Percentiles rank a stretch among this genome's conserved stretches.
phyloP scores from a whole-genome alignment of 257 asterid genomes.

The Solanum gracilifrons region DNA sequence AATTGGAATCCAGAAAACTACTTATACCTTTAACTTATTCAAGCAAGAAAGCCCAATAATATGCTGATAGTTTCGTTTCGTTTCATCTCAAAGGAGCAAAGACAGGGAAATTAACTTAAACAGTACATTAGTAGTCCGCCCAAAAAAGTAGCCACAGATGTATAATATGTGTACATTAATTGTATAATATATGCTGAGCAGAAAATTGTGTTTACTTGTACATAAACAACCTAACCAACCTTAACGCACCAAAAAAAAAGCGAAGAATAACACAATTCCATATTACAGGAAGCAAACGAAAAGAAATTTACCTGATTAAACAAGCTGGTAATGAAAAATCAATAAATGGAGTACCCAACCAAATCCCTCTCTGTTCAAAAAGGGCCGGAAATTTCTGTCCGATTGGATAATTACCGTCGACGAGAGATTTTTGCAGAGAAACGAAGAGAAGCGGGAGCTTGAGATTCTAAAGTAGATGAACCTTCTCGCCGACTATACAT shows the following conservation, averaged over 20 bases:
- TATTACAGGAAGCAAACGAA: not conserved
- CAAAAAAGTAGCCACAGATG: not conserved
- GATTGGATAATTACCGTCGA: not conserved
- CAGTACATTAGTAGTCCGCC: not conserved
- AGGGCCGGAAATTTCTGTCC: not conserved
- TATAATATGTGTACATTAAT: not conserved
- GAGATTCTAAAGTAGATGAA: not conserved
- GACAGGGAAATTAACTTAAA: not conserved
- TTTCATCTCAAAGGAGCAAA: not conserved
- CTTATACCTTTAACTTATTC: not conserved
- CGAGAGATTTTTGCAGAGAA: not conserved
- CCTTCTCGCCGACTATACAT: not conserved
- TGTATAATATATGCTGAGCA: not conserved
- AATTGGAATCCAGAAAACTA: not conserved
- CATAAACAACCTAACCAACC: not conserved
- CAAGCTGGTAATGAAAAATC: not conserved
- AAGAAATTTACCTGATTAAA: not conserved
- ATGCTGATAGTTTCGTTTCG: not conserved
- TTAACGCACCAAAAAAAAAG: not conserved
- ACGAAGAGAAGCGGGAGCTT: not conserved
- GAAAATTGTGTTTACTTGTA: not conserved
- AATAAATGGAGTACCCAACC: not conserved
- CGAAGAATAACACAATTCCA: not conserved
- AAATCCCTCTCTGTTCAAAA: not conserved
- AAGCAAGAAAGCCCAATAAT: not conserved